Conservation (phyloP, 192 early-diverging fungal genomes). For the Backusella circina region DNA sequence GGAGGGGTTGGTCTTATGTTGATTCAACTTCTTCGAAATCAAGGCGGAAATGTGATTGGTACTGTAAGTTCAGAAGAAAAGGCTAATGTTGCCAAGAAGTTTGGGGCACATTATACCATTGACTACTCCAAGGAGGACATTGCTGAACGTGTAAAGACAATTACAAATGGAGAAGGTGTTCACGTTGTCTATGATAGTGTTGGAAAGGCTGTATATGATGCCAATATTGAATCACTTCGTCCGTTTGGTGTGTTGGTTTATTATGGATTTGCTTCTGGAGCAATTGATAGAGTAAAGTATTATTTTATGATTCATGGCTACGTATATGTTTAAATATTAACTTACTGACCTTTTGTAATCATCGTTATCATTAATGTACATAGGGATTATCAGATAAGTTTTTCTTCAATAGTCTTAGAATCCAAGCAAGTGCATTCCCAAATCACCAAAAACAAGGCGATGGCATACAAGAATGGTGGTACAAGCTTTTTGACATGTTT, state of each 20-base stretch:
- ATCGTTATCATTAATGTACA: too few species aligned
- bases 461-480: slow-evolving; percentile 58
- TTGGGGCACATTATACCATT: slow-evolving; percentile 75
- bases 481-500: slow-evolving; percentile 59
- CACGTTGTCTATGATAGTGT: slow-evolving; percentile 87
- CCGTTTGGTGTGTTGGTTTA: slow-evolving; percentile 73
- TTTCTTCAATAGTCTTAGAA: too few species aligned
- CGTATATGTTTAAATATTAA: too few species aligned
- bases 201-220: slow-evolving; percentile 79
- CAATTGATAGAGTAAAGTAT: slow-evolving; percentile 55
- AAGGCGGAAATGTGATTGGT: slow-evolving; percentile 89
- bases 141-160: slow-evolving; percentile 59
- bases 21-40: slow-evolving; percentile 67
- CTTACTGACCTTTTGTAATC: too few species aligned
- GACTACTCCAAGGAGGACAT: slow-evolving; percentile 66
- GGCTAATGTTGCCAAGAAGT: slow-evolving; percentile 50
- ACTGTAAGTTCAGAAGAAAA: slow-evolving; percentile 75
- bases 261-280: slow-evolving; percentile 89
- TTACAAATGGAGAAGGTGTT: slow-evolving; percentile 72
- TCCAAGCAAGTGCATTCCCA: slow-evolving; percentile 23
- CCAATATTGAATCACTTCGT: slow-evolving; percentile 58
- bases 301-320: too few species aligned
- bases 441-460: slow-evolving; percentile 60
- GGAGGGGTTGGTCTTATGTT: slow-evolving; percentile 84
- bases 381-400: too few species aligned